phyloP scores from a whole-genome alignment of 1,284 basidiomycete species.

The Earliella scabrosa region DNA sequence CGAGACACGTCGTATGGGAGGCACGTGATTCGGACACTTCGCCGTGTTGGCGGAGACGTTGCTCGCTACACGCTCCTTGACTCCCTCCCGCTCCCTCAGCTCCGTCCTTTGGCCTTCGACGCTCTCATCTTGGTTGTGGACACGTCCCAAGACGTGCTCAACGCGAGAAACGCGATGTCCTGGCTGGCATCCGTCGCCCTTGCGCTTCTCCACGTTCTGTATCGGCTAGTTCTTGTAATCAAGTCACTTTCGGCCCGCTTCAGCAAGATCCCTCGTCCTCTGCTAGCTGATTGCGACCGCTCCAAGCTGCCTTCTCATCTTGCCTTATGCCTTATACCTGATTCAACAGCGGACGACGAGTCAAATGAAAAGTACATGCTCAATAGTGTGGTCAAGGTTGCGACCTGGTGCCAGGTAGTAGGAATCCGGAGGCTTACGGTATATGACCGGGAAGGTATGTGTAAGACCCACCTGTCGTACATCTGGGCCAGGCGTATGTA shows the following conservation, averaged over 20 bases:
- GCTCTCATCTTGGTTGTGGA: constrained; percentile 2
- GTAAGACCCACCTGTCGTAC: neutral
- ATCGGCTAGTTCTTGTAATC: constrained; percentile 49
- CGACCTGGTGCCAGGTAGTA: constrained; percentile 59
- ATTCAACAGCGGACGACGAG: constrained; percentile 36
- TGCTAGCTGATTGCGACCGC: constrained; percentile 46
- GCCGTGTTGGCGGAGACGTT: neutral
- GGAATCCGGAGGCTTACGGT: constrained; percentile 67
- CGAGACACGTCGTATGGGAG: too few species aligned
- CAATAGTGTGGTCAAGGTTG: constrained; percentile 54
- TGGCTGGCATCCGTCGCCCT: constrained; percentile 50
- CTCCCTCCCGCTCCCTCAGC: neutral
- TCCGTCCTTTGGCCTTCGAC: neutral
- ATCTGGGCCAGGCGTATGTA: neutral
- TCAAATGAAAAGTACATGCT: constrained; percentile 48
- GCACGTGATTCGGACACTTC: constrained; percentile 8
- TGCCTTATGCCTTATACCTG: constrained; percentile 59
- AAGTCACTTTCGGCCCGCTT: constrained; percentile 44
- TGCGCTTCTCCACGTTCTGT: constrained; percentile 58
- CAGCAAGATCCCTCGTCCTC: constrained; percentile 46
- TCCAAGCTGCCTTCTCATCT: constrained; percentile 65
- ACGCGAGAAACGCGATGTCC: constrained; percentile 31
- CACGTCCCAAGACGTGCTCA: constrained; percentile 13
- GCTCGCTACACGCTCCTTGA: neutral
- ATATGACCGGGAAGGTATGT: constrained; percentile 72